Evolutionary conservation across 495 filamentous ascomycete species (phyloP).

Genomic region (Parathielavia hyrcaniae): DNA sequence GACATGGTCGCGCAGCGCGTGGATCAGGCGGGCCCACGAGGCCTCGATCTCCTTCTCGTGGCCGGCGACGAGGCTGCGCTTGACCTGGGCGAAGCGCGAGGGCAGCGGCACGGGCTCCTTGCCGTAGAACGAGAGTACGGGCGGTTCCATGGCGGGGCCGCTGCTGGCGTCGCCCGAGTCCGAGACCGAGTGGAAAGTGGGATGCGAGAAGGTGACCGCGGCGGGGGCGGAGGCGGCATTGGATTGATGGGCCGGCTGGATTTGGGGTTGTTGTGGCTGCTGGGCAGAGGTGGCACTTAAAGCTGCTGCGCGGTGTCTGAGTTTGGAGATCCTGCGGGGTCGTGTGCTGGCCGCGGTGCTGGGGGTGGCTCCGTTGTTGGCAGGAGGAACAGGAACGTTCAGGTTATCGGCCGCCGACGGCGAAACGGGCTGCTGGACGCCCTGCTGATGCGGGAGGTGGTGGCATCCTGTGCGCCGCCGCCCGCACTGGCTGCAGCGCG

Average conservation of each 20-base stretch:
- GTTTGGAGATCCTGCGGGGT: slow-evolving; percentile 37
- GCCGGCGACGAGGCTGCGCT: slow-evolving; percentile 57
- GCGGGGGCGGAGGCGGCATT: slow-evolving; percentile 12
- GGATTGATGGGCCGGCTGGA: slow-evolving; percentile 20
- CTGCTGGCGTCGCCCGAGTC: slow-evolving; percentile 6
- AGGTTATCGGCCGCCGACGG: slow-evolving; percentile 14
- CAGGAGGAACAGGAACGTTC: too few species aligned
- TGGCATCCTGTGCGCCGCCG: slow-evolving; percentile 30
- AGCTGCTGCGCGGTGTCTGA: slow-evolving; percentile 32
- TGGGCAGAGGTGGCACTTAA: slow-evolving; percentile 23
- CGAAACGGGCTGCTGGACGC: slow-evolving; percentile 14
- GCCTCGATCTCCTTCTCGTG: slow-evolving; percentile 59
- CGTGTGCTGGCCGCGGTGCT: slow-evolving; percentile 26
- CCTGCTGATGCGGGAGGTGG: slow-evolving; percentile 19
- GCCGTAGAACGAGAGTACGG: slow-evolving; percentile 67
- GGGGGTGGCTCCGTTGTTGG: slow-evolving; percentile 32
- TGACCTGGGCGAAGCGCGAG: slow-evolving; percentile 69
- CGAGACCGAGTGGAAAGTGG: not conserved
- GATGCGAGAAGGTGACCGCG: slow-evolving; percentile 4
- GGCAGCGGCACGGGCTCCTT: slow-evolving; percentile 67
- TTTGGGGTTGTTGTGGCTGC: slow-evolving; percentile 11
- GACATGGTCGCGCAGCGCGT: slow-evolving; percentile 52
- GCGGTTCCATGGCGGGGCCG: slow-evolving; percentile 57
- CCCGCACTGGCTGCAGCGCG: slow-evolving; percentile 33
- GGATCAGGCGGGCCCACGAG: slow-evolving; percentile 68